These are phyloP conservation scores for Coemansia sp. DNA, from an alignment of 192 early-diverging fungal species.

Conservation along the genomic window DNA sequence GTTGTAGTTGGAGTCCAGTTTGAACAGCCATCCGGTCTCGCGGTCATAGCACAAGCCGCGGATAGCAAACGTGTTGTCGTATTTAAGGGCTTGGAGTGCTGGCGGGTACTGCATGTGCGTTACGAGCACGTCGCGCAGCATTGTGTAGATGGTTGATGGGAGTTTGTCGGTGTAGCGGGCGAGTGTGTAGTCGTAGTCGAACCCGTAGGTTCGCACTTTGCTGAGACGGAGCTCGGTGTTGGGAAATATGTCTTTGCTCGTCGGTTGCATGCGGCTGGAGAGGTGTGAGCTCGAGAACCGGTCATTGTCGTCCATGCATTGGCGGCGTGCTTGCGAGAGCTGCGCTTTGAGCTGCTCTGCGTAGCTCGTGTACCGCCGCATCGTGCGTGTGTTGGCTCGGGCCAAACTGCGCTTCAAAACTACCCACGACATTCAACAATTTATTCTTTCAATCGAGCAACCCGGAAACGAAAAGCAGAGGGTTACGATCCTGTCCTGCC, in stretches of 20 bases:
- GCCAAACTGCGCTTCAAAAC: too few species aligned
- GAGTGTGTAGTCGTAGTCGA: constrained; percentile 68
- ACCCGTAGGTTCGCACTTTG: constrained; percentile 59
- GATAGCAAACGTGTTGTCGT: constrained; percentile 61
- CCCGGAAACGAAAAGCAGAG: neutral
- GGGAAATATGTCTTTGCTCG: constrained; percentile 53
- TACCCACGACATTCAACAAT: too few species aligned
- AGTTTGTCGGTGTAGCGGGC: constrained; percentile 60
- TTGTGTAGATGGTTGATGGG: constrained; percentile 60
- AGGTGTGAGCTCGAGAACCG: constrained; percentile 20
- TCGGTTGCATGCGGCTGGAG: constrained; percentile 27
- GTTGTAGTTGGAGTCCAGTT: constrained; percentile 63
- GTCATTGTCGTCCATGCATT: constrained; percentile 31
- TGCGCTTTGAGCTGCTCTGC: constrained; percentile 19
- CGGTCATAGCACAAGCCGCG: constrained; percentile 60
- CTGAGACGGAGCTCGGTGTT: constrained; percentile 60
- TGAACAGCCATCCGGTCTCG: constrained; percentile 66
- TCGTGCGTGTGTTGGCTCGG: too few species aligned
- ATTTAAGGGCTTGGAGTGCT: constrained; percentile 40
- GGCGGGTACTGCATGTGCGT: constrained; percentile 57
- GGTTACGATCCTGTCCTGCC: too few species aligned
- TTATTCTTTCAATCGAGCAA: neutral
- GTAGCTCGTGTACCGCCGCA: neutral
- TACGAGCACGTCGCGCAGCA: constrained; percentile 59
- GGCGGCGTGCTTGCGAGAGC: constrained; percentile 21